phyloP scores from a whole-genome alignment of 1,284 basidiomycete species.

The Rhodotorula sp. region DNA sequence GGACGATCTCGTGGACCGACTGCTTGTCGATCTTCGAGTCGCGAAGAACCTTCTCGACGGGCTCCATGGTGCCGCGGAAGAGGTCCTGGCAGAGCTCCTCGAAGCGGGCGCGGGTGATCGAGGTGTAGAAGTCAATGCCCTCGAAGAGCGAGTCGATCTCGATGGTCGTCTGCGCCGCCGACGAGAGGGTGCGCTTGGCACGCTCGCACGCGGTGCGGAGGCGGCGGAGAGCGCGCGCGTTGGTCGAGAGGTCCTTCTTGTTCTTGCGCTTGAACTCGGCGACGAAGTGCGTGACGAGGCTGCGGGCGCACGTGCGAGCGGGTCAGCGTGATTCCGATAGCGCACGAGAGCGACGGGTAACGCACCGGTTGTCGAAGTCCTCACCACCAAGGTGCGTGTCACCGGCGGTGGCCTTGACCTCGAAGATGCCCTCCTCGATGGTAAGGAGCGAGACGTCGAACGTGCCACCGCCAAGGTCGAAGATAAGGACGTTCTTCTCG shows the following conservation, averaged over 20 bases:
- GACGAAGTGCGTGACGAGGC: constrained; percentile 93
- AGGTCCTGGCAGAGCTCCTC: constrained; percentile 97
- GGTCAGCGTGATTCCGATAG: neutral
- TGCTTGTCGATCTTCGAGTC: constrained; percentile 98
- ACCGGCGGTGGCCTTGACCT: constrained; percentile 98
- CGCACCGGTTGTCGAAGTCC: constrained; percentile 86
- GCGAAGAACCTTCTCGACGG: constrained; percentile 96
- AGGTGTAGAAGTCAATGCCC: constrained; percentile 98
- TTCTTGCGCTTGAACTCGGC: constrained; percentile 99
- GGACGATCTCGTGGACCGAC: constrained; percentile 92
- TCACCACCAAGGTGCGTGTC: constrained; percentile 99
- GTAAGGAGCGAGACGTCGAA: constrained; percentile 98
- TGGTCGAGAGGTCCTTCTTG: constrained; percentile 92
- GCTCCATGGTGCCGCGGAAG: constrained; percentile 95
- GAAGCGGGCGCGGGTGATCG: constrained; percentile 97
- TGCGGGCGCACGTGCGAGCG: neutral
- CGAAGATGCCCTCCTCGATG: constrained; percentile 98
- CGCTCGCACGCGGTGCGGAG: constrained; percentile 97
- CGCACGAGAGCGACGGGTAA: neutral
- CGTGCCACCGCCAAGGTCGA: constrained; percentile 98
- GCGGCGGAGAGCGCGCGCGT: constrained; percentile 94
- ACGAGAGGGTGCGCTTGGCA: constrained; percentile 97
- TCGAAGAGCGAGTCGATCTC: constrained; percentile 96
- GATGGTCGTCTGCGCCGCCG: constrained; percentile 93
- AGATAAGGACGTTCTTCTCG: constrained; percentile 93